phyloP scores from a whole-genome alignment of 176 grass and related monocot species.

The Juncus inflexus region DNA sequence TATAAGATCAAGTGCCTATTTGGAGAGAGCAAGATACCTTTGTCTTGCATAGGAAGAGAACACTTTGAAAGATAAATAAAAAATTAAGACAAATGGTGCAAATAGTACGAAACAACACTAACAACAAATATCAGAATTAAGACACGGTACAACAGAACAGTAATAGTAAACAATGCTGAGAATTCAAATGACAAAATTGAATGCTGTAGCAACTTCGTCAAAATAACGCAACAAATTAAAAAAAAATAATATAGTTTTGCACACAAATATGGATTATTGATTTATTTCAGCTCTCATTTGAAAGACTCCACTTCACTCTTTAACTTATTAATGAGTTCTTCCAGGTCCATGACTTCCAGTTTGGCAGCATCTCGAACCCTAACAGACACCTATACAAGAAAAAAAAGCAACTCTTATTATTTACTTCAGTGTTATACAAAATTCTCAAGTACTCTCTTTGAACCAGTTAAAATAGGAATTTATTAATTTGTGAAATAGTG shows the following conservation, averaged over 20 bases:
- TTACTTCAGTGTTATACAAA: not conserved
- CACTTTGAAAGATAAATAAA: no score
- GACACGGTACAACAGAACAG: no score
- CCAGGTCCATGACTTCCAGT: constrained; percentile 42
- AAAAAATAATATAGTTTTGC: not conserved
- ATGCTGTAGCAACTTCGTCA: no score
- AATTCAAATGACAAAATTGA: no score
- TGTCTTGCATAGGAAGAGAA: no score
- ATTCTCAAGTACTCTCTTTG: not conserved
- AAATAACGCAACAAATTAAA: not conserved
- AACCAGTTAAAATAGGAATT: no score
- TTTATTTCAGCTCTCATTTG: constrained; percentile 23
- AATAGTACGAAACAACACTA: no score
- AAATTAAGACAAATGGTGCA: no score
- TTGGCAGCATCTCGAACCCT: constrained; percentile 75
- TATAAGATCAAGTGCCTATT: no score
- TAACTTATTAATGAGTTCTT: constrained; percentile 49
- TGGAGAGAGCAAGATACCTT: no score
- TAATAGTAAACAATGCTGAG: no score
- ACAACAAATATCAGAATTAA: no score
- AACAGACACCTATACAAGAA: constrained; percentile 58
- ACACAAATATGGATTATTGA: not conserved
- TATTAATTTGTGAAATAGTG: constrained; percentile 1
- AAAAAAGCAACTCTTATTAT: not conserved
- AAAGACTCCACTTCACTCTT: constrained; percentile 58